Base-by-base conservation (phyloP, 169 alveolate species). In the Plasmodium vivax region DNA sequence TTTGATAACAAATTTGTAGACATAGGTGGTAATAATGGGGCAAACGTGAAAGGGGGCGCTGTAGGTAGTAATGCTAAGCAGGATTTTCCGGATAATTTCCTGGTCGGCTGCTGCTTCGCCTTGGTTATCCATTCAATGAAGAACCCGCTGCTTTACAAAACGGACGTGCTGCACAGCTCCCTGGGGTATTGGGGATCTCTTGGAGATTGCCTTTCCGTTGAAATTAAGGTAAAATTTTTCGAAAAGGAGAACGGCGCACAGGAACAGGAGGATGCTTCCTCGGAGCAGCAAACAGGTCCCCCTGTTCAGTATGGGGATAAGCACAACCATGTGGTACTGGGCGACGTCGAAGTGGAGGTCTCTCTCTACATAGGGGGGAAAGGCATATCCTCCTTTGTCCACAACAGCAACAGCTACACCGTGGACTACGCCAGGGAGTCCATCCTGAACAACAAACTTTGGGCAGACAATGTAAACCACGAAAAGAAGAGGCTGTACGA, bases 141-240 rank as follows among this genome's bases (percentile, higher is more conserved):
- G 41, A 92, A 92, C 16, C 95, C 95, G 14, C 56, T 92, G 47
- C 92, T 92, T 32, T 92, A 92, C 62, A 92, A 92, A 72, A 79
- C 95, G 32, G 95, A 92, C 58, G 34, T 92, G 58, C 56, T 92
- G 68, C 54, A 71, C 58, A 43, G 92, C 27, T 71, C 83, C 43
- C 38, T 73, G 56, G 95, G 95, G 34, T 92, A 92, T 47, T 92
- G 95, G 95, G 95, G 95, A 2, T 45, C 84, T 10, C 77, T 92
- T 45, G 95, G 95, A 3, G 95, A 92, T 92, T 92, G 95, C 23
- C 75, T 92, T 47, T 82, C 95, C 8, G 95, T 92, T 72, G 95
- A 92, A 92, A 92, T 92, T 71, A 92, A 54, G 73, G 95, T 92
- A 83, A 92, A 92, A 82, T 92, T 92, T 92, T 92, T 72, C 79